A percentile compares a stretch with the other conserved stretches of the same genome.
These are phyloP conservation scores for Lunasporangiospora selenospora DNA, from an alignment of 192 early-diverging fungal genomes.

Conservation along the genomic window DNA sequence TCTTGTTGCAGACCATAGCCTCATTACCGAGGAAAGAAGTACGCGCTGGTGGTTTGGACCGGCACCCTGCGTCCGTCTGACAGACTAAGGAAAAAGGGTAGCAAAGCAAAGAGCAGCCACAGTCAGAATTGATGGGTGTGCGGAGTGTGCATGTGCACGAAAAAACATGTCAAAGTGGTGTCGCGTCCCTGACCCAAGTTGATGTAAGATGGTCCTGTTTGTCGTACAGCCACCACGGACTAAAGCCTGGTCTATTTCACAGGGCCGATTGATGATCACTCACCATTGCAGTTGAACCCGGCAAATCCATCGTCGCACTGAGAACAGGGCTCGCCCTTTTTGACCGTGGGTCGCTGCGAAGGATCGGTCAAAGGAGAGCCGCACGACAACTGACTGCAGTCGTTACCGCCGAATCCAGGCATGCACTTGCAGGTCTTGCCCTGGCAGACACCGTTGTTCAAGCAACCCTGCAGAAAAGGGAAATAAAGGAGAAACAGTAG, in stretches of 20 bases:
- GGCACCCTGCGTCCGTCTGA: slow-evolving; percentile 51
- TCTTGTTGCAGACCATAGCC: slow-evolving; percentile 58
- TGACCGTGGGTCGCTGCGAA: slow-evolving; percentile 16
- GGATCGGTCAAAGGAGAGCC: slow-evolving; percentile 21
- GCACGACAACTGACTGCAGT: slow-evolving; percentile 27
- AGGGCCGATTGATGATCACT: no score
- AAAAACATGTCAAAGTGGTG: no score
- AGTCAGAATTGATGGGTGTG: no score
- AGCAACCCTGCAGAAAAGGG: no score
- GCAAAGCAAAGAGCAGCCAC: no score
- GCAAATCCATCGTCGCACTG: slow-evolving; percentile 62
- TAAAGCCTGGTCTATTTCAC: no score
- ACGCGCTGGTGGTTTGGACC: slow-evolving; percentile 17
- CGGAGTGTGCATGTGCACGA: no score
- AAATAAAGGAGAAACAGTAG: no score
- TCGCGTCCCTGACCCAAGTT: no score
- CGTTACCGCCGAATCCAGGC: slow-evolving; percentile 32
- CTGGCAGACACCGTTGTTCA: slow-evolving; percentile 24
- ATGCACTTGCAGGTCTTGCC: slow-evolving; percentile 18
- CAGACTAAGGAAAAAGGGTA: slow-evolving; percentile 20
- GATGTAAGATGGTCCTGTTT: no score
- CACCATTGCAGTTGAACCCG: slow-evolving; percentile 63
- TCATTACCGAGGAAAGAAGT: slow-evolving; percentile 39
- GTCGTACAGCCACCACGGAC: no score
- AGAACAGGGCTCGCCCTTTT: not conserved